Base-by-base conservation (phyloP, 225 moss, liverwort and hornwort genomes). In the Bryoerythrophyllum caledonicum region DNA sequence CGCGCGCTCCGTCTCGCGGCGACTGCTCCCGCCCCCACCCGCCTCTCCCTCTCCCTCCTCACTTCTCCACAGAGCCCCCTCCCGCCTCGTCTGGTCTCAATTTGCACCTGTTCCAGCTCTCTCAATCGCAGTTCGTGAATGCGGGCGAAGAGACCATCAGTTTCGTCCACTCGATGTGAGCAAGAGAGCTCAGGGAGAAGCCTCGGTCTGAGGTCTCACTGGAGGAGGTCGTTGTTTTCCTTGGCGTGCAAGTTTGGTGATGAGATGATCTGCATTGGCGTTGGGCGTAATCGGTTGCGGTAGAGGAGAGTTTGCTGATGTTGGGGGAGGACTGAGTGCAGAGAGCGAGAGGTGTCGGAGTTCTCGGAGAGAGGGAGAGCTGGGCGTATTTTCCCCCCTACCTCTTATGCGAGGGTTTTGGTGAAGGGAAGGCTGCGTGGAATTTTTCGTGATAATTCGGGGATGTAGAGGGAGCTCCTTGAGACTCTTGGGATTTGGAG, bases 251-350 rank as follows among this genome's bases (percentile, higher is more conserved):
- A 54, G 63, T 19, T 5, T 40, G 35, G 46, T 26, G 40, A 5
- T 21, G 64, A 40, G 64, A 70, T 75, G 71, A 74, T 75, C 78
- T 37, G 81, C 84, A 74, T 78, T 75, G n/a, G 46, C 46, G 46
- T 74, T 28, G 28, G 48, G 43, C 38, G 46, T 32, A 7, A 26
- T 52, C 43, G 69, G 77, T 43, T 44, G 23, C 17, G 73, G 65
- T 23, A 59, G 35, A 53, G 54, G 68, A 72, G 68, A 57, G 73
- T 4, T 44, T 10, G 11, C 24, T 65, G 40, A 0, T 65, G 14
- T 7, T 55, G 24, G 46, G 15, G 23, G 48, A 16, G 67, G 7
- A 65, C 7, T 62, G 62, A 62, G 8, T 46, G 52, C 17, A 12
- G 4, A 1, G 25, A 49, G 51, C 49, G 27, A 46, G 28, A 63